Base-by-base conservation (phyloP, 2,329 filamentous ascomycete genomes). In the Dactylella cylindrospora region DNA sequence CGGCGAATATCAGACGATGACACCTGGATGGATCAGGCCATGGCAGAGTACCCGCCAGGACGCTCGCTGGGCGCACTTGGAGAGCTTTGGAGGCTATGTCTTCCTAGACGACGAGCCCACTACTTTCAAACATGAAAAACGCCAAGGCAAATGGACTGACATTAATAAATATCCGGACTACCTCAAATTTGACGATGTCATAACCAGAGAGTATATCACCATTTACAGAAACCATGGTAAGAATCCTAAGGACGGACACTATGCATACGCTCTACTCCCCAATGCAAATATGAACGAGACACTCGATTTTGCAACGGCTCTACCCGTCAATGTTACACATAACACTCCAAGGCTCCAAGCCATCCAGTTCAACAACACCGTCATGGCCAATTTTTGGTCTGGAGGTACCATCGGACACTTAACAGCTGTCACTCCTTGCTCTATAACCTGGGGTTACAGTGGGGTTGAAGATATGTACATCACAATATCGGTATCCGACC, bases 111-210 rank as follows among this genome's bases (percentile, higher is more conserved):
- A 55, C 8, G 45, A 55, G 9, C 43, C 39, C 13, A 39, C 59
- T n/a, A 57, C 57, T 20, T 66, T 66, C 46, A 52, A 49, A 23
- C 55, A 51, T 12, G 55, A 61, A 38, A 49, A 41, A 28, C 55
- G 55, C 28, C 41, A 46, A 23, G 64, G 57, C 19, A 47, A 38
- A 26, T 66, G 64, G 64, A 66, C 50, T 8, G 64, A 66, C 29
- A 64, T 66, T n/a, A 64, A 66, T 12, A 33, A 57, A 49, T 64
- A 66, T 23, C 64, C 57, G 3, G 64, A 66, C 32, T 66, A 66
- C 29, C 43, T 53, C 15, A 41, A 33, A 6, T 66, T 57, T 38
- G 33, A 41, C 19, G 41, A 52, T 13, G 26, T 38, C n/a, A 47
- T 62, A 13, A 54, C 50, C 1, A 55, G 51, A 29, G 64, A 66